These are phyloP conservation scores for Hibiscus mutabilis DNA, from an alignment of 345 rosid genomes.

Conservation along the genomic window DNA sequence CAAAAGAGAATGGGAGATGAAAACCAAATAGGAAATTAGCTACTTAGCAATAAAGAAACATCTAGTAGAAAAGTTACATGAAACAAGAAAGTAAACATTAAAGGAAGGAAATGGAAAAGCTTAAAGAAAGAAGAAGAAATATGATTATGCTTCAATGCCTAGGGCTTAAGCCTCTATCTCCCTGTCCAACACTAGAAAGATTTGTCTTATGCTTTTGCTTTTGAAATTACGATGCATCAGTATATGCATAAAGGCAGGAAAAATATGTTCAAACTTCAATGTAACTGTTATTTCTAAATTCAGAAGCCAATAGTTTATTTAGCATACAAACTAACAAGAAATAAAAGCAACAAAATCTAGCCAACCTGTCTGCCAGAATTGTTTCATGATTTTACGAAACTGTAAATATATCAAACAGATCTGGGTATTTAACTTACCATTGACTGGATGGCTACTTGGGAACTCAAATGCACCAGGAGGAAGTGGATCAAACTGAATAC, in stretches of 20 bases:
- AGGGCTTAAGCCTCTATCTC: neutral
- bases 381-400: constrained; percentile 1
- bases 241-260: neutral
- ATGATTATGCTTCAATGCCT: neutral
- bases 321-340: neutral
- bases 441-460: constrained; percentile 35
- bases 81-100: neutral
- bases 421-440: constrained; percentile 35
- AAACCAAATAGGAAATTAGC: neutral
- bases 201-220: neutral
- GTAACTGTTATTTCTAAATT: no score
- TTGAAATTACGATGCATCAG: neutral
- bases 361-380: neutral
- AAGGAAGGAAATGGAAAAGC: neutral
- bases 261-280: no score
- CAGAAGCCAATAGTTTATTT: neutral
- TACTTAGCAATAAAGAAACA: neutral
- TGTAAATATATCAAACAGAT: neutral
- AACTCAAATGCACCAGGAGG: constrained; percentile 89
- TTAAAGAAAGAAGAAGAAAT: neutral
- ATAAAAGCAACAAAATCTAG: neutral
- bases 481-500: constrained; percentile 66
- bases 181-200: neutral
- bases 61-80: neutral
- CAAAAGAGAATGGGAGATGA: neutral